phyloP scores from a whole-genome alignment of 768 basidiomycete genomes.

The Cystobasidium onofrii region DNA sequence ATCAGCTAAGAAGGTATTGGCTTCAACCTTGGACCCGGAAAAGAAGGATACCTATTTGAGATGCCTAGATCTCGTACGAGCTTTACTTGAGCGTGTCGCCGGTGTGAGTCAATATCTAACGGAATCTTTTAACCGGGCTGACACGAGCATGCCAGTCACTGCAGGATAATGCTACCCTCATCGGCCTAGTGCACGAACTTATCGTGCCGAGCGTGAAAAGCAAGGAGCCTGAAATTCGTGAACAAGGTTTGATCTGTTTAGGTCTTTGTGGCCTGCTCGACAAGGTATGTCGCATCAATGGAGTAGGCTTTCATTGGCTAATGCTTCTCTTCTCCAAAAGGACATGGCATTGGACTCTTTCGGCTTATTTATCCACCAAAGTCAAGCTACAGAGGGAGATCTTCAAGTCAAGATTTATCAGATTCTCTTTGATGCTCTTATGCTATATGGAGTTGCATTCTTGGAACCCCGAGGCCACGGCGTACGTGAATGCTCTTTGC shows the following conservation, averaged over 20 bases:
- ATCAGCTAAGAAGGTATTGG: slow-evolving; percentile 42
- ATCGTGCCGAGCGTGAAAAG: slow-evolving; percentile 83
- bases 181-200: slow-evolving; percentile 65
- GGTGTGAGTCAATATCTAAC: slow-evolving; percentile 52
- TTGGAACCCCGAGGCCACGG: slow-evolving; percentile 44
- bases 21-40: slow-evolving; percentile 54
- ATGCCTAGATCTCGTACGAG: slow-evolving; percentile 67
- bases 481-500: slow-evolving; percentile 12
- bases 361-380: slow-evolving; percentile 72
- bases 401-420: slow-evolving; percentile 59
- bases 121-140: not conserved
- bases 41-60: slow-evolving; percentile 62
- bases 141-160: slow-evolving; percentile 44
- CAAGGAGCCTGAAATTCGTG: slow-evolving; percentile 71
- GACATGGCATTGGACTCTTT: slow-evolving; percentile 56
- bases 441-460: slow-evolving; percentile 67
- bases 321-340: too few species aligned
- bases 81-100: slow-evolving; percentile 77
- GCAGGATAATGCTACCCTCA: slow-evolving; percentile 61
- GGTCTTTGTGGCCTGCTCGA: slow-evolving; percentile 82
- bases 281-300: slow-evolving; percentile 50
- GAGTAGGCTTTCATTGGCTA: too few species aligned
- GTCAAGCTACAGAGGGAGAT: slow-evolving; percentile 55
- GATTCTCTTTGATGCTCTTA: slow-evolving; percentile 73
- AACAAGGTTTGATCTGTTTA: slow-evolving; percentile 69